Base-by-base conservation (phyloP, 2,329 filamentous ascomycete species). In the Calonectria montana region DNA sequence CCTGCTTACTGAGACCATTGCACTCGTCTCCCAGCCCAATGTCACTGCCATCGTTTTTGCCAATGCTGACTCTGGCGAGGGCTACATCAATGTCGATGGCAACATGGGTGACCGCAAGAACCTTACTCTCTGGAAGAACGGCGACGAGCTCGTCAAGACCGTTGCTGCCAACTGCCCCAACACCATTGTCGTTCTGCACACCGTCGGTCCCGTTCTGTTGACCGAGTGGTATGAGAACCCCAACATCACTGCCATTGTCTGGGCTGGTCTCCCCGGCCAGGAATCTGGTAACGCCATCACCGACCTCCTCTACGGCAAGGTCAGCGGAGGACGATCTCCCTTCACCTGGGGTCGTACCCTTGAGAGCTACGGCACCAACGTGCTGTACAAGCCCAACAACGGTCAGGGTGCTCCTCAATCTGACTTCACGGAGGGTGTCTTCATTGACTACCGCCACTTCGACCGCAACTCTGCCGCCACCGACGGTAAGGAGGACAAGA, bases 51-150 rank as follows among this genome's bases (percentile, higher is more conserved):
- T 99, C 48, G 95, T 98, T 13, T 98, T 98, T 78, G 96, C 94
- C 79, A 98, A 98, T 76, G 92, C 95, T 16, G 89, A 96, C 81
- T 90, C 93, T 4, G 96, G 96, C 65, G 97, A 98, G 84, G 95
- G 94, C 7, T 98, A 91, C 84, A 95, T 98, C 79, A 88, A 85
- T 31, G 90, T 97, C 1, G 96, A 96, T 74, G 93, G 91, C 66
- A 98, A 98, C 81, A 86, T 88, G 71, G 97, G 97, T 70, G 96
- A 98, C 82, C 93, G 97, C 65, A 95, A 96, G 79, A 98, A 99
- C 84, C 87, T 99, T 43, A 98, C 95, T 0, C 87, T 98, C 0
- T 98, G 96, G 96, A 88, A 92, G 72, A 89, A 92, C 70, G 96
- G 94, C 47, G 95, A 98, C 65, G 88, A 89, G 0, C 85, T 98